phyloP scores from a whole-genome alignment of 192 early-diverging fungal genomes.

The Thamnidium elegans region DNA sequence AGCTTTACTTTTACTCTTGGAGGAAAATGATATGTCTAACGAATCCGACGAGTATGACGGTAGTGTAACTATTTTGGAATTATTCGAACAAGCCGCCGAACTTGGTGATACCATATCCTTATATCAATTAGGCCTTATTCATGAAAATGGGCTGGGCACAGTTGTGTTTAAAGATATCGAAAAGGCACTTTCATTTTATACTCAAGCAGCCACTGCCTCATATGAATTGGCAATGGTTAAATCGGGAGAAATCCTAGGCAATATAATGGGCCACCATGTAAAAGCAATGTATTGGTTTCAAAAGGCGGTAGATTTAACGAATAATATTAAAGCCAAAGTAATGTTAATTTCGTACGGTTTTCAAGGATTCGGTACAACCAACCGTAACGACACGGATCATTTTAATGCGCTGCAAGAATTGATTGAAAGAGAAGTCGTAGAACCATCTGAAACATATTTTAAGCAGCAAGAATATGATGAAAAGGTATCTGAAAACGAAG shows the following conservation, averaged over 20 bases:
- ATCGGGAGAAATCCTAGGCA: constrained; percentile 7
- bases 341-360: constrained; percentile 24
- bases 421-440: constrained; percentile 1
- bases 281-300: constrained; percentile 26
- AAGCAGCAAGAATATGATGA: constrained; percentile 6
- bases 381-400: not conserved
- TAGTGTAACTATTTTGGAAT: constrained; percentile 9
- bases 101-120: constrained; percentile 13
- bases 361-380: constrained; percentile 9
- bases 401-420: constrained; percentile 7
- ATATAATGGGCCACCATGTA: constrained; percentile 1
- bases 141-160: constrained; percentile 19
- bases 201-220: constrained; percentile 8
- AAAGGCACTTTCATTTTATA: constrained; percentile 13
- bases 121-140: not conserved
- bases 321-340: constrained; percentile 11
- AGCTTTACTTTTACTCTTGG: constrained; percentile 11
- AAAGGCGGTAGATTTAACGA: not conserved
- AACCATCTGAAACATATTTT: constrained; percentile 3
- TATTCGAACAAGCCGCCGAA: constrained; percentile 16
- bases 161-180: not conserved
- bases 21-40: not conserved
- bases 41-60: constrained; percentile 5
- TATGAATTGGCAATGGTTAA: constrained; percentile 13
- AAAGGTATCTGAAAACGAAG: not conserved